Evolutionary conservation across 2,329 filamentous ascomycete species (phyloP), one percentile per base, ranked within the genome.

Genomic region (Penicillium janthinellum): DNA sequence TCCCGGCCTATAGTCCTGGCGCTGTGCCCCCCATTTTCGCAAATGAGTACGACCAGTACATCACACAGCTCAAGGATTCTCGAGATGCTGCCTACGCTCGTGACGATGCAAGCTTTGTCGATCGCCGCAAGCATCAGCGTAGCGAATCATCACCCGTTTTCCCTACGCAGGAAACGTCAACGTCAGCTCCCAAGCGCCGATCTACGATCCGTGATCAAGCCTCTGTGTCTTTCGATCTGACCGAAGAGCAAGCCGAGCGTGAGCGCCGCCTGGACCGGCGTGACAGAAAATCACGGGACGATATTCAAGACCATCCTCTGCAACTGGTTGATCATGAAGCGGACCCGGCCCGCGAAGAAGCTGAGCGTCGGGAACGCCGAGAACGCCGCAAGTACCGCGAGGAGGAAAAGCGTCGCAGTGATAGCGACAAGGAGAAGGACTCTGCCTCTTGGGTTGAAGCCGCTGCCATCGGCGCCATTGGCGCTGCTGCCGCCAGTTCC

Each of bases 161-260:
- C 14, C 73, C 75, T 7, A 77, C 70, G 1, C 61, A 63, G n/a
- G 61, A 48, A 71, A 73, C 31, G 64, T 66, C 34, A 57, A 50
- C 64, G 5, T 64, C 71, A 8, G 70, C 65, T 10, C 59, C 68
- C 8, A 75, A 72, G 49, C 75, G 75, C 50, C 71, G 73, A 22
- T 70, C 69, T 28, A 73, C 76, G 4, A 56, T 62, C 3, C 77
- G 72, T 65, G 77, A 78, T 20, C 70, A 74, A 57, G 77, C 77
- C 8, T 81, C 79, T 60, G 86, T 88, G 7, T 81, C 83, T 56
- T 87, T 87, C 63, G 80, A 83, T 39, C 68, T 87, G 52, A 86
- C 84, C 0, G 77, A 85, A 49, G 83, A 86, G 67, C 83, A 86
- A 71, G 77, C 75, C 38, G 77, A 81, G 34, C 82, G 81, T 55